Conservation (phyloP, 169 alveolate genomes). For the Plasmodium coatneyi region DNA sequence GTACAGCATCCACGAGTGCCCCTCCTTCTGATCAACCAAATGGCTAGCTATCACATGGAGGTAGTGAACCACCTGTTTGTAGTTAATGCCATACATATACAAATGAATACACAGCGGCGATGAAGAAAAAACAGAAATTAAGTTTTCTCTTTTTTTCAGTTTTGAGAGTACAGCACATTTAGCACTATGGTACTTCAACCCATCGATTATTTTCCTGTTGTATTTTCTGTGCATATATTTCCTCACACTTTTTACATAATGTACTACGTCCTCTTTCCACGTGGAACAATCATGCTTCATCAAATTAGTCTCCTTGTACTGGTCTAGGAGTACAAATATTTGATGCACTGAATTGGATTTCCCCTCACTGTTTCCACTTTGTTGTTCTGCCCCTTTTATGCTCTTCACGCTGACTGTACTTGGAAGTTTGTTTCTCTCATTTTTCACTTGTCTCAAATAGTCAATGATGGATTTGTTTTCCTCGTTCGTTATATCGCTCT, state of each 20-base stretch:
- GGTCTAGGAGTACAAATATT: neutral
- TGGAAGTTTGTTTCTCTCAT: slow-evolving; percentile 41
- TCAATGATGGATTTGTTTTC: slow-evolving; percentile 42
- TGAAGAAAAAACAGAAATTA: slow-evolving; percentile 21
- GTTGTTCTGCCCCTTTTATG: neutral
- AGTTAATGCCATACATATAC: slow-evolving; percentile 56
- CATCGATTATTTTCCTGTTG: slow-evolving; percentile 48
- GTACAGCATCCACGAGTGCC: neutral
- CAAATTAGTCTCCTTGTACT: slow-evolving; percentile 5
- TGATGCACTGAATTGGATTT: neutral
- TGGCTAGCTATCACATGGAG: slow-evolving; percentile 23
- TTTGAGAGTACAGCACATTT: slow-evolving; percentile 16
- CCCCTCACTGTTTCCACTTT: neutral
- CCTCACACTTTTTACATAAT: slow-evolving; percentile 20
- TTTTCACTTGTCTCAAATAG: slow-evolving; percentile 26
- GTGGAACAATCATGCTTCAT: neutral
- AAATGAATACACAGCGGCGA: slow-evolving; percentile 43
- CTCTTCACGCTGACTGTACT: slow-evolving; percentile 2
- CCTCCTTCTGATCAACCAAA: neutral
- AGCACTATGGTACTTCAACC: slow-evolving; percentile 14
- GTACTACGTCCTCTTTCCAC: slow-evolving; percentile 6
- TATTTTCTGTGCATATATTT: slow-evolving; percentile 44
- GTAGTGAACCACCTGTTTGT: slow-evolving; percentile 34
- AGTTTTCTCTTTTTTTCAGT: slow-evolving; percentile 27
- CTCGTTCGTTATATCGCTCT: slow-evolving; percentile 40